These are phyloP conservation scores for Aspergillus brasiliensis DNA, from an alignment of 2,329 filamentous ascomycete species.

Conservation along the genomic window DNA sequence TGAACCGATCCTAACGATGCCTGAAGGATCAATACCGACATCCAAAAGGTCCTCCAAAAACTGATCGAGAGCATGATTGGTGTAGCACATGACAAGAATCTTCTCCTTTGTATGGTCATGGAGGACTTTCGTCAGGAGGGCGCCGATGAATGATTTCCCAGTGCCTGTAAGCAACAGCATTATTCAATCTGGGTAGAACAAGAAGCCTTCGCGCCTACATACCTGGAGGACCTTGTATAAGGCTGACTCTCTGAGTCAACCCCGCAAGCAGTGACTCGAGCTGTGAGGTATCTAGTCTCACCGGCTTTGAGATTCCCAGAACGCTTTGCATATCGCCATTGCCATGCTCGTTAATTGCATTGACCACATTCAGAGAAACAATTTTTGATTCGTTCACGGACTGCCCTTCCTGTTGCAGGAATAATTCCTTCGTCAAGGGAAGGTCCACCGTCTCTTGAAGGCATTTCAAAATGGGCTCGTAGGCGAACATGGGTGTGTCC, in stretches of 20 bases:
- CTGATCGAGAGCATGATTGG: constrained; percentile 68
- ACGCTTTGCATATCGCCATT: constrained; percentile 34
- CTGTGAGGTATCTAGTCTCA: constrained; percentile 58
- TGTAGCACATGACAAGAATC: constrained; percentile 68
- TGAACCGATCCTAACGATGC: constrained; percentile 65
- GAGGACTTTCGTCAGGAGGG: constrained; percentile 61
- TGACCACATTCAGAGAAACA: constrained; percentile 14
- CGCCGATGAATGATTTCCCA: constrained; percentile 74
- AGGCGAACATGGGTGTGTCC: constrained; percentile 68
- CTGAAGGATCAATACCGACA: constrained; percentile 53
- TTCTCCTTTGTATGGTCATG: constrained; percentile 51
- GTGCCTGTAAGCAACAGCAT: constrained; percentile 55
- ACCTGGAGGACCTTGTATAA: constrained; percentile 75
- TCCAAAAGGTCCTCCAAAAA: constrained; percentile 66
- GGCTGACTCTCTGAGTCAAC: constrained; percentile 55
- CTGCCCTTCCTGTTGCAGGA: constrained; percentile 39
- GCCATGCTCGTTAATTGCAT: constrained; percentile 17
- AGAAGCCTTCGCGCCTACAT: constrained; percentile 19
- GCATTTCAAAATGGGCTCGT: constrained; percentile 65
- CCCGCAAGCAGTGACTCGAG: constrained; percentile 57
- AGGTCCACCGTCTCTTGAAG: constrained; percentile 60
- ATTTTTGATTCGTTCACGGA: constrained; percentile 12
- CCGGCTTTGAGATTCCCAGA: constrained; percentile 30
- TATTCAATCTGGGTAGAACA: not conserved
- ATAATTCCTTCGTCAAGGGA: constrained; percentile 57